Evolutionary conservation across 2,329 filamentous ascomycete species (phyloP), one percentile per base, ranked within the genome.

Genomic region (Sphaerulina musiva): DNA sequence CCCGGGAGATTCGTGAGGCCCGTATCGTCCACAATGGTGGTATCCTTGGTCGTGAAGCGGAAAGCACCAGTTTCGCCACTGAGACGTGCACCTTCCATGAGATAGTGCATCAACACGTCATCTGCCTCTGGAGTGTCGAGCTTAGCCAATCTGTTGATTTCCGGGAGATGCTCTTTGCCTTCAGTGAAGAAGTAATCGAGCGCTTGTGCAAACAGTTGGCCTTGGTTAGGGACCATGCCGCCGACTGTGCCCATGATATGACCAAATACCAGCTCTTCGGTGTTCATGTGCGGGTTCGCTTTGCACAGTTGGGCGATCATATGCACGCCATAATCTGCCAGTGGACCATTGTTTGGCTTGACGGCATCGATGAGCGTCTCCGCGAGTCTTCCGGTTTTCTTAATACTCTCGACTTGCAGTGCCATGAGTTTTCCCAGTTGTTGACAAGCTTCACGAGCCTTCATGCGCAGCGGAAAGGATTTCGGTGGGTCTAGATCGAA

Each of bases 231-330:
- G 3, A 80, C 77, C 69, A 79, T 77, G 38, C 77, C 77, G 26
- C 77, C 78, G 1, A 78, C 78, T 0, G 80, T 81, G 32, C 79
- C 79, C 41, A 83, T 72, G 51, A 83, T 76, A 51, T 82, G 76
- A 40, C 76, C 76, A 75, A 77, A 80, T 31, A 81, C 78, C 26
- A 82, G 71, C 17, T 79, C 73, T 26, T 78, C 69, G 5, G 75
- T 66, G 1, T 74, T 68, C 6, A 74, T 65, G 2, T 74, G 48
- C 8, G 58, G 50, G 6, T 74, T 72, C 6, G 71, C 73, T 39
- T 73, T 72, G 14, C 80, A 70, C 8, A 83, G 70, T 10, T 76
- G 74, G 51, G 77, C 67, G 56, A 83, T 78, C 72, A 83, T 77
- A 60, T 80, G 76, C 6, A 74, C 69, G 9, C 80, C 80, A 62